Evolutionary conservation across 2,329 filamentous ascomycete genomes (phyloP), one percentile per base, ranked within the genome.

Genomic region (Trichophyton mentagrophytes): DNA sequence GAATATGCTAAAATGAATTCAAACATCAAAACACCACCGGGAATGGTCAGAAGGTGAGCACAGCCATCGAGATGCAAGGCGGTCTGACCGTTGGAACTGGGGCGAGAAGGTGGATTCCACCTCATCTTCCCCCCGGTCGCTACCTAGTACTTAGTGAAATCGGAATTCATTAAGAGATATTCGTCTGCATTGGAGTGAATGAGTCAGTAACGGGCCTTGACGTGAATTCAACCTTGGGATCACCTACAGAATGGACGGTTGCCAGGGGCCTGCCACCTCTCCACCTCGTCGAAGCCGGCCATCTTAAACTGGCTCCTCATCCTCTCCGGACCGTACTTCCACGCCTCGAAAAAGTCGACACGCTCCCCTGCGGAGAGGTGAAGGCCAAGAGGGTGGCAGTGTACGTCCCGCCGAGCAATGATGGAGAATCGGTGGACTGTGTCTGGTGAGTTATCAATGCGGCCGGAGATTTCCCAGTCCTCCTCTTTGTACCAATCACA

Each of bases 231-330:
- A 13, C 13, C 55, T 20, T 20, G 55, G 38, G 27, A 25, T 17
- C n/a, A 59, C 57, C 30, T 36, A 59, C 57, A 59, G 25, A 59
- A 59, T 27, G 57, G 57, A 5, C 57, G 57, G 15, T 33, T 36
- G 17, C 42, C 17, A 38, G 58, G 58, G 17, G 58, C 25, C 33
- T 60, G 44, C 58, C 58, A 60, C 13, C 33, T 53, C 6, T 13
- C 44, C 6, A 51, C 15, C 38, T 53, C 44, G n/a, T 25, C 25
- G n/a, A 60, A 60, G 2, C 47, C 44, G 3, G 58, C 58, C n/a
- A 53, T 9, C 9, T 38, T 55, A 33, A 60, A 60, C 46, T 60
- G 58, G n/a, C 42, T 60, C 20, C 17, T 25, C 58, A 60, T 60
- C 20, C 44, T 53, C 30, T 55, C 44, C 5, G 58, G 58, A 2